Conservation (phyloP, 768 basidiomycete species). For the Fomitopsis serialis region DNA sequence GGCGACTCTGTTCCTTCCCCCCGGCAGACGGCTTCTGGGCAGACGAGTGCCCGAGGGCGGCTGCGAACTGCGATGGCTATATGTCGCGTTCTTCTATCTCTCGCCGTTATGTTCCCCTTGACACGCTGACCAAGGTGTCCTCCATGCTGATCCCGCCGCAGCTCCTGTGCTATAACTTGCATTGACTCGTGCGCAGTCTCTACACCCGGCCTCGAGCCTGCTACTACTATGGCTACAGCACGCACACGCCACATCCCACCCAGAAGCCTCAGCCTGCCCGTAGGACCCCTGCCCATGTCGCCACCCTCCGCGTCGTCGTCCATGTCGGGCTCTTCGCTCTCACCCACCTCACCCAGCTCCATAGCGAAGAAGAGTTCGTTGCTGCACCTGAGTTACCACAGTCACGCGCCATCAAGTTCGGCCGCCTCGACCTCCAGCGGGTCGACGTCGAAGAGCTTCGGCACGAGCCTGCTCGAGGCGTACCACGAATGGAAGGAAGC, state of each 20-base stretch:
- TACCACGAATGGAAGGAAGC: conserved; percentile 15
- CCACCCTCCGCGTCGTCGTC: background rate
- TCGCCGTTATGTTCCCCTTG: background rate
- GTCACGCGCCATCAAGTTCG: background rate
- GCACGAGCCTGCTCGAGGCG: background rate
- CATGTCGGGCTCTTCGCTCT: background rate
- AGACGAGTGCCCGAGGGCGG: too few relatives aligned
- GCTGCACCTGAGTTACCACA: background rate
- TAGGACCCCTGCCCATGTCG: background rate
- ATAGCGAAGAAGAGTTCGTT: background rate
- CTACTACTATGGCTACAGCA: background rate
- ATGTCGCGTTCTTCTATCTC: too few relatives aligned
- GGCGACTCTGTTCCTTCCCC: too few relatives aligned
- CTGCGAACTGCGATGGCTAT: too few relatives aligned
- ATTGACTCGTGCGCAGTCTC: background rate
- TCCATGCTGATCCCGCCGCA: background rate
- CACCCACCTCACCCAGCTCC: too few relatives aligned
- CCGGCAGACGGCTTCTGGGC: too few relatives aligned
- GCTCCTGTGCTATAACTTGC: background rate
- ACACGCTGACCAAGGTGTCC: background rate
- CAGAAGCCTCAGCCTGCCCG: background rate
- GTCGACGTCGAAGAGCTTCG: background rate
- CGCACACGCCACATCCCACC: background rate
- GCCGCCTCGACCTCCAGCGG: background rate
- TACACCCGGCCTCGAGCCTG: background rate